Evolutionary conservation across 768 basidiomycete genomes (phyloP).

Genomic region (Ramaria rubella): DNA sequence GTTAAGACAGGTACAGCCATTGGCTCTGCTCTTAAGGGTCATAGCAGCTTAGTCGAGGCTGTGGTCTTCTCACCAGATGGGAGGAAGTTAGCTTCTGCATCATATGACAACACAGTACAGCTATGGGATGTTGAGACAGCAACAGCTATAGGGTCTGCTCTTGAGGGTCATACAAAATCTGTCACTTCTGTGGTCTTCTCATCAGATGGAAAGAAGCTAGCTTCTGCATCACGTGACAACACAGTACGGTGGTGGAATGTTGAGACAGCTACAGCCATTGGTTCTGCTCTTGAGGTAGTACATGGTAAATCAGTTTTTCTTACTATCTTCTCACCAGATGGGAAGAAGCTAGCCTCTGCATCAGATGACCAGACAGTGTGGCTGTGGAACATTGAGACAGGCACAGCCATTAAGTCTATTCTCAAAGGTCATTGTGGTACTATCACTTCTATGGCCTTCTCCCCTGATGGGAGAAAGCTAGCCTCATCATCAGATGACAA

Average conservation of each 20-base stretch:
- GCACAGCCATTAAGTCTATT: not conserved
- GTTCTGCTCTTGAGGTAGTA: too few species aligned
- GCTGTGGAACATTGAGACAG: not conserved
- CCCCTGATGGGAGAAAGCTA: not conserved
- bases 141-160: not conserved
- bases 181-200: not conserved
- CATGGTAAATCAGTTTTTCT: not conserved
- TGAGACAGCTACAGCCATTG: too few species aligned
- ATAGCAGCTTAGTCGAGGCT: not conserved
- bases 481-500: not conserved
- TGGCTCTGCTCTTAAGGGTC: not conserved
- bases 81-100: not conserved
- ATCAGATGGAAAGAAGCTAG: too few species aligned
- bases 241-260: too few species aligned
- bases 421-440: not conserved
- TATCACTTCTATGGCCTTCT: not conserved
- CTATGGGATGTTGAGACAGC: conserved; percentile 7
- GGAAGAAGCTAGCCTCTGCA: too few species aligned
- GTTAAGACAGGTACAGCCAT: not conserved
- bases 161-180: not conserved
- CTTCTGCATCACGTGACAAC: too few species aligned
- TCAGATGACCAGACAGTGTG: not conserved
- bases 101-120: not conserved
- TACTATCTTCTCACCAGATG: not conserved
- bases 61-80: conserved; percentile 1